Evolutionary conservation across 2,329 filamentous ascomycete species (phyloP).

Genomic region (Fusarium sp.): DNA sequence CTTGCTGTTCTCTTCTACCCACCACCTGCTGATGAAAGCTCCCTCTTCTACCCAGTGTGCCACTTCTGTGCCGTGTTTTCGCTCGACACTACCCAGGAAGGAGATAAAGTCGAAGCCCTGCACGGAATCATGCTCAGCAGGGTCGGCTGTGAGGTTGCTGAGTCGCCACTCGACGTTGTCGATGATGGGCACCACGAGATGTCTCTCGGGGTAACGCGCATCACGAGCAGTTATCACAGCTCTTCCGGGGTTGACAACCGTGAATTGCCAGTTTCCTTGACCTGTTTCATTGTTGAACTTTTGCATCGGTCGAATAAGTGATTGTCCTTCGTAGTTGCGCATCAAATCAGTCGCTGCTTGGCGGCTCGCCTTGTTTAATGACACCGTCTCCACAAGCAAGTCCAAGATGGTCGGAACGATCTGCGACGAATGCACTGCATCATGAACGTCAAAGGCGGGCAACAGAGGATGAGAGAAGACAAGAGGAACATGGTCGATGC

Average conservation of each 20-base stretch:
- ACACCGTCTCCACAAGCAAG: slow-evolving; percentile 46
- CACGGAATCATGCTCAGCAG: slow-evolving; percentile 39
- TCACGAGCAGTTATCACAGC: slow-evolving; percentile 49
- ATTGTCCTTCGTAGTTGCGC: slow-evolving; percentile 49
- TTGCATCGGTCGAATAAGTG: slow-evolving; percentile 43
- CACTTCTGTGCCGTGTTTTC: slow-evolving; percentile 39
- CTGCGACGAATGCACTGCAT: slow-evolving; percentile 46
- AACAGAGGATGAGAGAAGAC: slow-evolving; percentile 48
- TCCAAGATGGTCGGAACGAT: slow-evolving; percentile 50
- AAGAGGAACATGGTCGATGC: slow-evolving; percentile 47
- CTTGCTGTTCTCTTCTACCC: slow-evolving; percentile 50
- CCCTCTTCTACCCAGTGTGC: slow-evolving; percentile 49
- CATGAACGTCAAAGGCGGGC: slow-evolving; percentile 44
- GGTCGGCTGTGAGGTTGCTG: slow-evolving; percentile 44
- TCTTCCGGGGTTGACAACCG: slow-evolving; percentile 48
- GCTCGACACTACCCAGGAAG: slow-evolving; percentile 40
- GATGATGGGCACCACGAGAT: slow-evolving; percentile 47
- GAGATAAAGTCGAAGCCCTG: slow-evolving; percentile 44
- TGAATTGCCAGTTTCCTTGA: slow-evolving; percentile 50
- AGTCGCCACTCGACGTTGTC: slow-evolving; percentile 50
- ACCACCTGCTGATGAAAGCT: slow-evolving; percentile 49
- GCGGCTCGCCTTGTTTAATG: slow-evolving; percentile 37
- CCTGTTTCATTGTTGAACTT: slow-evolving; percentile 27
- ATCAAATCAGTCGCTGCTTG: slow-evolving; percentile 40
- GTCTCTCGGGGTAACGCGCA: slow-evolving; percentile 45